phyloP scores from a whole-genome alignment of 164 flowering plant species.

The Aristolochia fimbriata region DNA sequence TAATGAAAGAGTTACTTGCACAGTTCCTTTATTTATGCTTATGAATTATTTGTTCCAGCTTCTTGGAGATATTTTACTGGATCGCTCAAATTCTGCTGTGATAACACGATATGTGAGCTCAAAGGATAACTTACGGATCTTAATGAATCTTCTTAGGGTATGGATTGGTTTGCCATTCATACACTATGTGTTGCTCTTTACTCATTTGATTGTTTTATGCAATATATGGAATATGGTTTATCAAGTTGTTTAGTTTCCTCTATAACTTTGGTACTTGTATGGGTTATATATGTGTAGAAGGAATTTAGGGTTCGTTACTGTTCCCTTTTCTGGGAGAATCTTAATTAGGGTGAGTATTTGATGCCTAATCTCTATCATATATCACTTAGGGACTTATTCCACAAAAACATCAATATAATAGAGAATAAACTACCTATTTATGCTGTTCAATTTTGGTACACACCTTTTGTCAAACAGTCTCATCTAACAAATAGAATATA shows the following conservation, averaged over 20 bases:
- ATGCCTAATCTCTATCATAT: no score
- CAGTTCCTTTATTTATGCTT: neutral
- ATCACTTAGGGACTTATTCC: no score
- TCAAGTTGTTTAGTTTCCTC: neutral
- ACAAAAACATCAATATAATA: no score
- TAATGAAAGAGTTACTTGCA: neutral
- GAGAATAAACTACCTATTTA: no score
- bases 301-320: no score
- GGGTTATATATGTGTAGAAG: no score
- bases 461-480: no score
- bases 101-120: slow-evolving; percentile 92
- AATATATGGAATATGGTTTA: neutral
- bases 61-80: slow-evolving; percentile 82
- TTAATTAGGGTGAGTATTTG: no score
- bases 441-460: no score
- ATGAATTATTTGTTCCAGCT: slow-evolving; percentile 37
- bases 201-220: neutral
- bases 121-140: slow-evolving; percentile 73
- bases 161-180: slow-evolving; percentile 2
- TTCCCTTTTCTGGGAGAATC: no score
- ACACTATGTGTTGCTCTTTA: neutral
- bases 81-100: slow-evolving; percentile 77
- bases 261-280: no score
- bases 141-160: slow-evolving; percentile 97
- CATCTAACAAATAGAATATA: no score